Conservation (phyloP, 768 basidiomycete genomes). For the Xerocomus brunneocitrinus region DNA sequence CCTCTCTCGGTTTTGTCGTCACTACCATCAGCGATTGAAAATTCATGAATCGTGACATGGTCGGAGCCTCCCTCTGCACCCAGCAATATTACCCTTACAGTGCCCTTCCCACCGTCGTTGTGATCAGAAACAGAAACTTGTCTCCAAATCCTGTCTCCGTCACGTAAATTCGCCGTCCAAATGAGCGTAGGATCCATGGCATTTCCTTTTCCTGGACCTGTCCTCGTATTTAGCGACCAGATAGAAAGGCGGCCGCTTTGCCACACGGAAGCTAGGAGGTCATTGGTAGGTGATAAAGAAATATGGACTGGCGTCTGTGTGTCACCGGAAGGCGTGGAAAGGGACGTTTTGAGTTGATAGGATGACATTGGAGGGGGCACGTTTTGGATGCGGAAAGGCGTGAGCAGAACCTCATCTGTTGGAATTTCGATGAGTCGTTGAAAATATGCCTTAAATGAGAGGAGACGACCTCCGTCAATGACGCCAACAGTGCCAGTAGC, state of each 20-base stretch:
- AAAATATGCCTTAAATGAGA: not conserved
- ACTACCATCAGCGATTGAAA: constrained; percentile 4
- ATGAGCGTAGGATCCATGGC: constrained; percentile 50
- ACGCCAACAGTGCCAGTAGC: constrained; percentile 88
- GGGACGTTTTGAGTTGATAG: constrained; percentile 35
- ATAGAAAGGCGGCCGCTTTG: constrained; percentile 63
- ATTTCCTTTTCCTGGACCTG: constrained; percentile 53
- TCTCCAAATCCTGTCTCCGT: constrained; percentile 21
- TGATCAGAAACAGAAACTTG: constrained; percentile 25
- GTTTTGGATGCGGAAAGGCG: constrained; percentile 91
- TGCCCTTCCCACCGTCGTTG: not conserved
- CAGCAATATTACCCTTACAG: constrained; percentile 34
- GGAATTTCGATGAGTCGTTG: not conserved
- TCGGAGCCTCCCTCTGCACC: constrained; percentile 36
- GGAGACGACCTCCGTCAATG: constrained; percentile 75
- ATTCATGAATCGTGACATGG: constrained; percentile 27
- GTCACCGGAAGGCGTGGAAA: not conserved
- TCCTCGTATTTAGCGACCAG: constrained; percentile 64
- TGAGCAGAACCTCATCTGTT: constrained; percentile 71
- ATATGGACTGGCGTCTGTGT: constrained; percentile 55
- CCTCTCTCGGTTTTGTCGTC: constrained; percentile 1
- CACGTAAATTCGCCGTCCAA: constrained; percentile 30
- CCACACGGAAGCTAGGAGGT: constrained; percentile 65
- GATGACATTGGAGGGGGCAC: constrained; percentile 98
- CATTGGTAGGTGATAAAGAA: constrained; percentile 52